Evolutionary conservation across 2,329 filamentous ascomycete species (phyloP), one percentile per base, ranked within the genome.

Genomic region (Sporothrix pseudoabietina): DNA sequence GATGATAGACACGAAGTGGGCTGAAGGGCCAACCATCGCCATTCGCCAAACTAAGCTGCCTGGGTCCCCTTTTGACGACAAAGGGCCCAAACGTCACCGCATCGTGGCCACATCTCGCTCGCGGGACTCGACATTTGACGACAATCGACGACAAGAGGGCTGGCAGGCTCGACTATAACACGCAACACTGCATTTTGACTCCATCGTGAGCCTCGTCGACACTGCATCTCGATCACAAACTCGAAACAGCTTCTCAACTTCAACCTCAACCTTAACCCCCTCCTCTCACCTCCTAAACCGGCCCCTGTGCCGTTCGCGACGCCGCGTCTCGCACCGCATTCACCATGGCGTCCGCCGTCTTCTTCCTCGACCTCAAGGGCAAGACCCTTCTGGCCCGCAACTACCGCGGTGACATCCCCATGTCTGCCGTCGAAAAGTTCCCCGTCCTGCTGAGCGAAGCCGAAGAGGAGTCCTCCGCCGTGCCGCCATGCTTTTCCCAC

Each of bases 301-400:
- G 61, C 61, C 61, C 57, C 61, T 66, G 61, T 63, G 61, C 61
- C 61, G 61, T 44, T 61, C 57, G 32, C 32, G 4, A 16, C 44
- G 57, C 61, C 61, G 35, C 61, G 39, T 22, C 61, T 66, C 61
- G 10, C n/a, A 41, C 39, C 39, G 14, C 44, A 5, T 35, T 4
- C 83, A 87, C 78, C 81, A 99, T 99, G 96, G 96, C 96, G 78
- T 99, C 96, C 75, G 96, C 96, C 77, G 82, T 99, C 80, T 99
- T 99, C 89, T 99, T 99, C 83, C 91, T 99, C 80, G 96, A 99
- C 83, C 88, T 99, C 78, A 99, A 99, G 94, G 96, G 96, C 93
- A 99, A 99, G 94, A 98, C 96, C 86, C 94, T 99, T 79, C 88
- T 99, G 80, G 96, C 96, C 83, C 93, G 96, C 80, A 99, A 99